phyloP scores from a whole-genome alignment of 768 basidiomycete genomes.

The Ephemerocybe angulata region DNA sequence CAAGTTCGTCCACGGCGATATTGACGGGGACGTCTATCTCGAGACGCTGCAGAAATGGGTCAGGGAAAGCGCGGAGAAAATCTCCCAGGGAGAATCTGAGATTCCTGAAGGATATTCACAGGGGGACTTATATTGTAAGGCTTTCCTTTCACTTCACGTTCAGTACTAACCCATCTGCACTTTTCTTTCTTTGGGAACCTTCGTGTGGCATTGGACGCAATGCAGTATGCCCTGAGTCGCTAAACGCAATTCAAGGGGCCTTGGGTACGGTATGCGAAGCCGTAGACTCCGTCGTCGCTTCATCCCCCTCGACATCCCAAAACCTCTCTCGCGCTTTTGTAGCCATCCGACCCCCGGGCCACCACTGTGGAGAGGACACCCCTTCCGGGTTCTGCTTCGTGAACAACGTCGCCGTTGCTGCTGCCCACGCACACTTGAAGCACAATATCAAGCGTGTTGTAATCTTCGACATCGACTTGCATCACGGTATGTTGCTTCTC shows the following conservation, averaged over 20 bases:
- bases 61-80: conserved; percentile 55
- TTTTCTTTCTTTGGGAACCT: too few species aligned
- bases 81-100: conserved; percentile 62
- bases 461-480: conserved; percentile 90
- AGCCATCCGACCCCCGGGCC: conserved; percentile 85
- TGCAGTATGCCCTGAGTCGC: conserved; percentile 72
- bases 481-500: conserved; percentile 57
- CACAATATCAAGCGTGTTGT: conserved; percentile 76
- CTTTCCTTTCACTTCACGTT: conserved; percentile 6
- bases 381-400: conserved; percentile 95
- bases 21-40: conserved; percentile 64
- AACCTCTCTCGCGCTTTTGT: conserved; percentile 62
- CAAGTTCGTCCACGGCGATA: conserved; percentile 70
- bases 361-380: conserved; percentile 88
- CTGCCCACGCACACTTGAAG: conserved; percentile 88
- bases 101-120: conserved; percentile 71
- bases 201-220: neutral
- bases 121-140: conserved; percentile 80
- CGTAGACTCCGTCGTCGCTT: conserved; percentile 76
- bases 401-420: conserved; percentile 88
- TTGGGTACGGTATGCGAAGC: conserved; percentile 85
- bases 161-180: too few species aligned
- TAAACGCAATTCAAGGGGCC: conserved; percentile 78
- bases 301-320: conserved; percentile 31
- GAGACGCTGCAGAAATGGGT: conserved; percentile 60